Base-by-base conservation (phyloP, 768 basidiomycete species). In the Mrakia hoshinonis region DNA sequence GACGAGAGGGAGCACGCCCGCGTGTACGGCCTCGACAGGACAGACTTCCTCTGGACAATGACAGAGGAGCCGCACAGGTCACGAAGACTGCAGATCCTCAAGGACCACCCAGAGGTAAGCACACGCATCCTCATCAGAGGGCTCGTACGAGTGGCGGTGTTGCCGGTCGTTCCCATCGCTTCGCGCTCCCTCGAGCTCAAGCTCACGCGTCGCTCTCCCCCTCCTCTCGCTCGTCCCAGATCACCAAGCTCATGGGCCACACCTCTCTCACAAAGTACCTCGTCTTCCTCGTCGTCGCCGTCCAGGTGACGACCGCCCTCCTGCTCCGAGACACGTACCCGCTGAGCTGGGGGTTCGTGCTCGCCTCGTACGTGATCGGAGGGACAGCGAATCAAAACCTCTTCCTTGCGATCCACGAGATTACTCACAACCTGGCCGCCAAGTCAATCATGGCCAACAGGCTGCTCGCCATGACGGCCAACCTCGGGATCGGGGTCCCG, bases 381-480 rank as follows among this genome's bases (percentile, higher is more conserved):
- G 96, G 92, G 3, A 97, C 95, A 0, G 89, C 89, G 10, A 99
- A 98, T 81, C 96, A 99, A 79, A 99, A 98, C 79, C 84, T 95
- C 48, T 99, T 99, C 81, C 85, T 99, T 61, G 92, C 96, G 52
- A 96, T 99, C 67, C 96, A 99, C 78, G 96, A 99, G 78, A 96
- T 99, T 73, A 96, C 94, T 2, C 96, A 99, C 79, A 98, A 97
- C 78, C 84, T 99, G 34, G 96, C 92, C 1, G 98, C 97, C 82
- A 85, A 84, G 73, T 84, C 88, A 29, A 85, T 98, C 58, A 82
- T 81, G 64, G 85, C 87, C 10, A 99, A 98, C 81, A 92, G 94
- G 76, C 78, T 87, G 31, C 81, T 97, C 26, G 92, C 96, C 7
- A 87, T 98, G 73, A 86, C 93, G 67, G 90, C 92, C 1, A 98